Conservation (phyloP, 116 monocot genomes). For the Dioscorea cayenensis region DNA sequence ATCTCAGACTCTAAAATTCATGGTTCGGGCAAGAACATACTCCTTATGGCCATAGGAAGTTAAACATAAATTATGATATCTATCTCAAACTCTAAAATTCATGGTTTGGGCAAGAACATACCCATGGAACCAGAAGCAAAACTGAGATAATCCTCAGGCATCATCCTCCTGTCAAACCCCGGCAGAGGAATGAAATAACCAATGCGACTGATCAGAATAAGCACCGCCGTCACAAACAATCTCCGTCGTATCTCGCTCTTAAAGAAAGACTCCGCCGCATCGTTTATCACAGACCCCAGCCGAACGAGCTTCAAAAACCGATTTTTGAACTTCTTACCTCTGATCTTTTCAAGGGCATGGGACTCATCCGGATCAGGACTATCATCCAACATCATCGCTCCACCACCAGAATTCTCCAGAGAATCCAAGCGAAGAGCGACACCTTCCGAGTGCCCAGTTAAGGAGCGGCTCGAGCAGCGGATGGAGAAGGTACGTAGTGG, state of each 20-base stretch:
- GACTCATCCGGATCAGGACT: background rate
- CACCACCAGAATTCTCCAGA: background rate
- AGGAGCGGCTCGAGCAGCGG: too few relatives aligned
- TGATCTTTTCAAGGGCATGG: background rate
- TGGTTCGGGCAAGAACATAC: background rate
- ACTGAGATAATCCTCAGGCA: slow-evolving; percentile 85
- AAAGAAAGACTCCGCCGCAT: slow-evolving; percentile 79
- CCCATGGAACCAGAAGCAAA: slow-evolving; percentile 85
- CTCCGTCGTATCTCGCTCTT: slow-evolving; percentile 95
- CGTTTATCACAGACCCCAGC: slow-evolving; percentile 60
- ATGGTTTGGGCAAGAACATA: slow-evolving; percentile 15
- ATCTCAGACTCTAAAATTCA: background rate
- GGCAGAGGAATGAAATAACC: slow-evolving; percentile 95
- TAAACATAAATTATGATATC: background rate
- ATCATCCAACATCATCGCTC: background rate
- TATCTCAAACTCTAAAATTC: background rate
- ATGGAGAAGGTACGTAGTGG: too few relatives aligned
- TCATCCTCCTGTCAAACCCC: slow-evolving; percentile 84
- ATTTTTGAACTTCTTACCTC: slow-evolving; percentile 37
- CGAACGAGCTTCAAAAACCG: slow-evolving; percentile 68
- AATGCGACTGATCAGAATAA: slow-evolving; percentile 77
- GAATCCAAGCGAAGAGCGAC: background rate
- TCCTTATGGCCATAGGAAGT: background rate
- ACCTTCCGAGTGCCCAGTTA: too few relatives aligned
- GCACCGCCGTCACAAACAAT: slow-evolving; percentile 79